Percentiles rank a stretch among this genome's conserved stretches.
These are phyloP conservation scores for Leptographium lundbergii DNA, from an alignment of 2,329 filamentous ascomycete genomes.

Conservation along the genomic window DNA sequence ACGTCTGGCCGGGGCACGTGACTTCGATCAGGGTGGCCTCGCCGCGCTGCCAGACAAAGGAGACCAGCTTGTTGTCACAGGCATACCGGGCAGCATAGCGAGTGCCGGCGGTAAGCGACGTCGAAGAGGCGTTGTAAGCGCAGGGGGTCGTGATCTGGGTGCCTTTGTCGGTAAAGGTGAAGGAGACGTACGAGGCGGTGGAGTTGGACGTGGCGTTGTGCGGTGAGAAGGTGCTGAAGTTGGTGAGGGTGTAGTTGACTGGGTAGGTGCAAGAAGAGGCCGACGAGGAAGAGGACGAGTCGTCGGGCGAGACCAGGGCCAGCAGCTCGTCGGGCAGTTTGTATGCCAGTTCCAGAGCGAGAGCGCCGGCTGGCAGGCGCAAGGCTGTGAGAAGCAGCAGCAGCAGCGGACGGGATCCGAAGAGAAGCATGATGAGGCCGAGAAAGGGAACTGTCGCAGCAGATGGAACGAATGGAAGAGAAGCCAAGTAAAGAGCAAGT, in stretches of 20 bases:
- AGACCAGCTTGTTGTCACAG: constrained; percentile 27
- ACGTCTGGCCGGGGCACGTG: constrained; percentile 23
- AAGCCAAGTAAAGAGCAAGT: background rate
- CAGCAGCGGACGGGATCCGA: background rate
- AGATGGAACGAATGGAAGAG: background rate
- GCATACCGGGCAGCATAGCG: constrained; percentile 24
- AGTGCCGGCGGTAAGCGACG: constrained; percentile 17
- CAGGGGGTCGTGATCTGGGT: constrained; percentile 29
- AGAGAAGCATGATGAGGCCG: background rate
- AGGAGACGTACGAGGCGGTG: constrained; percentile 20
- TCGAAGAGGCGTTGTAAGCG: constrained; percentile 29
- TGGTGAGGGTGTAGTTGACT: background rate
- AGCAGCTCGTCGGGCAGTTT: constrained; percentile 4
- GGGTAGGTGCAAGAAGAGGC: constrained; percentile 8
- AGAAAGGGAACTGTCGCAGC: background rate
- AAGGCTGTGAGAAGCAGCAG: background rate
- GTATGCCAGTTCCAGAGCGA: constrained; percentile 1
- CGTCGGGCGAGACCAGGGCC: background rate
- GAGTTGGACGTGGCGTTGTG: constrained; percentile 17
- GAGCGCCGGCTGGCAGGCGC: background rate
- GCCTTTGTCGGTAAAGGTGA: constrained; percentile 27
- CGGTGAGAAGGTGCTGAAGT: background rate
- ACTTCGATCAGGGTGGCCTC: constrained; percentile 31
- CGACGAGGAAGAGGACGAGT: background rate
- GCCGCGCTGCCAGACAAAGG: constrained; percentile 29